phyloP scores from a whole-genome alignment of 805 yeast species.

The Phaffomyces antillensis region DNA sequence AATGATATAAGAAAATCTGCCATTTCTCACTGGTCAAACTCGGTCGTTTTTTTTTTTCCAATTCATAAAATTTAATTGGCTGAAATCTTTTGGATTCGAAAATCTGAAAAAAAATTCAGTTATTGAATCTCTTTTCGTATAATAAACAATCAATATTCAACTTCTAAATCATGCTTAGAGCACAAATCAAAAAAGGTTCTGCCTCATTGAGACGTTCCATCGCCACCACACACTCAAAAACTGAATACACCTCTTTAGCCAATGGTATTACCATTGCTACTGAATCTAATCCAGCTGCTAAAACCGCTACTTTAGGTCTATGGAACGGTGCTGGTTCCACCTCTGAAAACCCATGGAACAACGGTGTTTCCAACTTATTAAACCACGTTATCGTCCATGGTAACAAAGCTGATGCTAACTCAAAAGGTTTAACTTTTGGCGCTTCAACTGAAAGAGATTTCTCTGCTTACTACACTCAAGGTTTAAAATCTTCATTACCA shows the following conservation, averaged over 20 bases:
- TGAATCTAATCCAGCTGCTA: slow-evolving; percentile 48
- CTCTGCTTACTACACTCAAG: slow-evolving; percentile 53
- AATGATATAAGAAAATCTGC: slow-evolving; percentile 1
- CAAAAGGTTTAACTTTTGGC: slow-evolving; percentile 50
- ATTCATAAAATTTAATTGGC: slow-evolving; percentile 17
- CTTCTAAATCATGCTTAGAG: slow-evolving; percentile 18
- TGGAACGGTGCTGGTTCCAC: slow-evolving; percentile 74
- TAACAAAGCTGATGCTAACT: slow-evolving; percentile 28
- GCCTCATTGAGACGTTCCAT: slow-evolving; percentile 38
- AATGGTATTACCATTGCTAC: slow-evolving; percentile 74
- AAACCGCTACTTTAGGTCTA: slow-evolving; percentile 59
- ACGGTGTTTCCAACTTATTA: slow-evolving; percentile 69
- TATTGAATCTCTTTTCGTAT: background rate
- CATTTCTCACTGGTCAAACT: background rate
- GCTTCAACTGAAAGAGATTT: slow-evolving; percentile 54
- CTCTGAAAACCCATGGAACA: slow-evolving; percentile 72
- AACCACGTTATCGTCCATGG: slow-evolving; percentile 40
- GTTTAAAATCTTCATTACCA: slow-evolving; percentile 41
- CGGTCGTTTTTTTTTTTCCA: slow-evolving; percentile 9
- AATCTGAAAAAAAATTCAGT: slow-evolving; percentile 1
- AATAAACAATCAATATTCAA: background rate
- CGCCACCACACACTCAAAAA: slow-evolving; percentile 50
- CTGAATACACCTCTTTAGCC: slow-evolving; percentile 63
- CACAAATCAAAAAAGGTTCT: slow-evolving; percentile 16
- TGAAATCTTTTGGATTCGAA: slow-evolving; percentile 1